Percentiles rank a stretch among this genome's conserved stretches.
phyloP scores from a whole-genome alignment of 225 moss, liverwort and hornwort genomes.

The Thuidium tamariscinum region DNA sequence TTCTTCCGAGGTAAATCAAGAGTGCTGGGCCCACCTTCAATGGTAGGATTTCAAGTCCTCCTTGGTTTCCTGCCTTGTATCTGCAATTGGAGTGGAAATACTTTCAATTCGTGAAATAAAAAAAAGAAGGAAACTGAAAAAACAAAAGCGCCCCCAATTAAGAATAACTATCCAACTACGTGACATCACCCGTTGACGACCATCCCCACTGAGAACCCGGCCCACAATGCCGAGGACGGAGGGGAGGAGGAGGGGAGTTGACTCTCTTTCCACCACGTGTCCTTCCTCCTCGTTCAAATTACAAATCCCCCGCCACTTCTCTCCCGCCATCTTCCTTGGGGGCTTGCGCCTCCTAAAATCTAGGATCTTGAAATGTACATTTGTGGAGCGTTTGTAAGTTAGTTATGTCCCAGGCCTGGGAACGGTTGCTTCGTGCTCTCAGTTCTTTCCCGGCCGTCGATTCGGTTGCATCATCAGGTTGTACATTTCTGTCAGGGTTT shows the following conservation, averaged over 20 bases:
- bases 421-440: background rate
- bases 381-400: background rate
- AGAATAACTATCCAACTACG: background rate
- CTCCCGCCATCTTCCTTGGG: background rate
- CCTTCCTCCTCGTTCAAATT: background rate
- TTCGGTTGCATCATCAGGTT: background rate
- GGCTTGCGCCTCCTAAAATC: background rate
- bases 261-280: background rate
- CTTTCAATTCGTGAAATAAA: background rate
- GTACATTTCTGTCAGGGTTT: background rate
- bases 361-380: background rate
- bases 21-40: no score
- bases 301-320: constrained; percentile 4
- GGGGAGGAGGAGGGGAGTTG: no score
- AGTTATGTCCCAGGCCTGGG: background rate
- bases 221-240: background rate
- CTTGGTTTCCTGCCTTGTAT: no score
- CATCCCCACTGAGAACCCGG: background rate
- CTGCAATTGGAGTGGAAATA: background rate
- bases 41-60: no score
- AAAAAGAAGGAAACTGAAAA: rapidly evolving
- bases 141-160: background rate
- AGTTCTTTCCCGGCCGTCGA: background rate
- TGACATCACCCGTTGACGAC: background rate
- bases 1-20: no score